A percentile compares a stretch with the other conserved stretches of the same genome.
Evolutionary conservation across 139 green algal species (phyloP).

Genomic region (Picochlorum sp.): DNA sequence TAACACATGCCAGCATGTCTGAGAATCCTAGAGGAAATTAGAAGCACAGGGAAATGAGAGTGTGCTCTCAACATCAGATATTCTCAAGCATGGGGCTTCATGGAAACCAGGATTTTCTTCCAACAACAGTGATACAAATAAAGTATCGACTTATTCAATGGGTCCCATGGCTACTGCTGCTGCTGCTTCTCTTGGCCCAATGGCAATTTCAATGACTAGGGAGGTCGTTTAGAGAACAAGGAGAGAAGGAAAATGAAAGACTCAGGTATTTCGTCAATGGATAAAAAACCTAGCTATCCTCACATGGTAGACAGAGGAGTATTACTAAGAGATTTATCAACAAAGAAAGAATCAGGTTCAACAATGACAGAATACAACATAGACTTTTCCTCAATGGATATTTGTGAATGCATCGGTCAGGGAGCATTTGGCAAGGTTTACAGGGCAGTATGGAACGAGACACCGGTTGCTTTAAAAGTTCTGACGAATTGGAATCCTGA

Average conservation of each 20-base stretch:
- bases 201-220: neutral
- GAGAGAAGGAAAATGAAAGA: neutral
- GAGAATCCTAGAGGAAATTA: neutral
- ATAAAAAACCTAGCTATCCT: neutral
- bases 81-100: neutral
- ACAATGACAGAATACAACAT: neutral
- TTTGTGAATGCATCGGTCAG: slow-evolving; percentile 20
- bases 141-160: neutral
- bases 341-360: neutral
- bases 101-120: no score
- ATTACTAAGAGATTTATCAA: neutral
- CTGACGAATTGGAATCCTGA: neutral
- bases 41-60: no score
- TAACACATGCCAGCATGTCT: neutral
- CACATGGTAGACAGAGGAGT: neutral
- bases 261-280: neutral
- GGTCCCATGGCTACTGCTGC: neutral
- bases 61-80: neutral
- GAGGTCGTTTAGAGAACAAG: neutral
- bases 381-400: slow-evolving; percentile 9
- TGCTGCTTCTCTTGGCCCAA: neutral
- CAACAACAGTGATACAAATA: neutral
- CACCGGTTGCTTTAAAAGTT: slow-evolving; percentile 23
- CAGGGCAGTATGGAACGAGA: slow-evolving; percentile 17
- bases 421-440: slow-evolving; percentile 30